Base-by-base conservation (phyloP, 2,329 filamentous ascomycete species). In the Fusarium sp. region DNA sequence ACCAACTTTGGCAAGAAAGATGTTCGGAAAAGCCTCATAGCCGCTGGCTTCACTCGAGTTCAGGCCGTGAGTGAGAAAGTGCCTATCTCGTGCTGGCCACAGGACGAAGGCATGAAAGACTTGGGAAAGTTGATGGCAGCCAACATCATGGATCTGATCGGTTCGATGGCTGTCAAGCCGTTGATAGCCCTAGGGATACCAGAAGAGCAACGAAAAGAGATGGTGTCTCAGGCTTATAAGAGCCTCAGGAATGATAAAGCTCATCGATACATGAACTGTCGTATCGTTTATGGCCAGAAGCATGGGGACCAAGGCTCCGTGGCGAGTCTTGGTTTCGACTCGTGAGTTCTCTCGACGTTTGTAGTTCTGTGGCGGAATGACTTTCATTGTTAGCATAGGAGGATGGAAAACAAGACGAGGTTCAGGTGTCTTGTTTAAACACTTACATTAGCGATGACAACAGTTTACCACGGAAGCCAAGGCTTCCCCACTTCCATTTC, bases 61-160 rank as follows among this genome's bases (percentile, higher is more conserved):
- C 79, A 81, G 13, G 79, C 83, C 58, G 79, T 82, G 58, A 80
- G 83, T 26, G 82, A 84, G 67, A 84, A 83, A 65, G 81, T 86
- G 7, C 85, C 86, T n/a, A 80, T 87, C 47, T 85, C 84, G 1
- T 76, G 80, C 5, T 87, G 85, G 86, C 73, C 84, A 20, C 78
- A 77, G 38, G 84, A 86, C 63, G 80, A 80, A 77, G 68, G 74
- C 11, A 76, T 84, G 31, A 82, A 84, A 58, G 80, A 82, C 7
- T 77, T 85, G 3, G 86, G 86, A 6, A 76, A 83, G 35, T 82
- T 86, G 65, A 85, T 85, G 82, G 81, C 83, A 61, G 80, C 82
- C 15, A 82, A 82, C 35, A 78, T 86, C 18, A 68, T 79, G 26
- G 83, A 85, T 35, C 80, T 83, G 11, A 81, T 86, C 3, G 83